Evolutionary conservation across 306 rosid genomes (phyloP), one percentile per base, ranked within the genome.

Genomic region (Lotus japonicus): DNA sequence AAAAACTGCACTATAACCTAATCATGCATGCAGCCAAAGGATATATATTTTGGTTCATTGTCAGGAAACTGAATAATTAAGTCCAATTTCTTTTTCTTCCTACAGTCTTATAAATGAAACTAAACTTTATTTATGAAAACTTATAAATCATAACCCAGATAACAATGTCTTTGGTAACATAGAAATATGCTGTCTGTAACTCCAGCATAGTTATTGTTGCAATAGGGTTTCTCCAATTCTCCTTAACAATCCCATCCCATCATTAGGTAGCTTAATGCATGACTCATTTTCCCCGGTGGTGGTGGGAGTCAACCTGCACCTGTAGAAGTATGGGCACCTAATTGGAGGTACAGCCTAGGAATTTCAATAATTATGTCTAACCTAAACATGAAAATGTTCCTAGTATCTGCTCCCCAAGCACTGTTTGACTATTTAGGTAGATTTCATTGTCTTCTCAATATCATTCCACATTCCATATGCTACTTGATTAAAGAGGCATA

Each of bases 211-310:
- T 66, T 58, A 21, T 48, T 60, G 41, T 58, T 70, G 8, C 17
- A 18, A 21, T 84, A 76, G 9, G 39, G 77, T 42, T 16, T 70
- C 75, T 64, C 75, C 79, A 59, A 16, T 43, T n/a, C n/a, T n/a
- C n/a, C n/a, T 71, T 73, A 38, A 82, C 60, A 58, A 50, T 72
- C 79, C 85, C 77, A 72, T n/a, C n/a, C n/a, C n/a, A n/a, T 45
- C 78, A 69, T 71, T 75, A 14, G 85, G 86, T 70, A 79, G 79
- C n/a, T n/a, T n/a, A n/a, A n/a, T 43, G 55, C 51, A 52, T 16
- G 81, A 46, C 49, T 46, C 9, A 26, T 52, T 21, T 58, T 44
- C 35, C 38, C 33, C n/a, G n/a, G n/a, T n/a, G n/a, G n/a, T 33
- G 54, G 39, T 57, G 43, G 2, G 43, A 46, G 35, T 31, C 3